A percentile compares a stretch with the other conserved stretches of the same genome.
phyloP scores from a whole-genome alignment of 306 rosid genomes.

The Prinsepia uniflora region DNA sequence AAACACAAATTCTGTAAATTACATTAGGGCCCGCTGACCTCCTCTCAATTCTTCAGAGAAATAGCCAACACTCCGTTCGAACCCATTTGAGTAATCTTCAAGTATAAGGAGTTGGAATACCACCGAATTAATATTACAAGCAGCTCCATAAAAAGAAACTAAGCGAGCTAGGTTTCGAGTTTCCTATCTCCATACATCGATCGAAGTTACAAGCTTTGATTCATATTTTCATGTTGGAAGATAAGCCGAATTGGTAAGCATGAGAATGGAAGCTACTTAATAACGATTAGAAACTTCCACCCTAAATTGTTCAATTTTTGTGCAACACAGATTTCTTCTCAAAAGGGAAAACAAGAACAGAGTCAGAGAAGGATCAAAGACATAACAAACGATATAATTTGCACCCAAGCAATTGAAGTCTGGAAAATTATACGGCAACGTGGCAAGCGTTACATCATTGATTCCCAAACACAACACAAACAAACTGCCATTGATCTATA shows the following conservation, averaged over 20 bases:
- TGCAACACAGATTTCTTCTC: neutral
- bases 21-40: too few relatives aligned
- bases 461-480: conserved; percentile 9
- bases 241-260: neutral
- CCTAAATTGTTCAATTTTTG: neutral
- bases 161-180: too few relatives aligned
- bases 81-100: too few relatives aligned
- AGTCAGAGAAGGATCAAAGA: neutral
- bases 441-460: neutral
- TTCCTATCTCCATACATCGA: too few relatives aligned
- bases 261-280: neutral
- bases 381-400: neutral
- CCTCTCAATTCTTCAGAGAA: too few relatives aligned
- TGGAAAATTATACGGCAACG: conserved; percentile 3
- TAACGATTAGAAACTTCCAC: neutral
- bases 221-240: neutral
- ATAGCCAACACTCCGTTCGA: too few relatives aligned
- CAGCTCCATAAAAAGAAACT: too few relatives aligned
- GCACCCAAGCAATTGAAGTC: conserved; percentile 26
- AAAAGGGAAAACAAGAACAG: neutral
- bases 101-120: too few relatives aligned
- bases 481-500: conserved; percentile 3
- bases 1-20: too few relatives aligned
- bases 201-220: neutral
- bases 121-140: too few relatives aligned